Evolutionary conservation across 2,329 filamentous ascomycete species (phyloP).

Genomic region (Akanthomyces muscarius): DNA sequence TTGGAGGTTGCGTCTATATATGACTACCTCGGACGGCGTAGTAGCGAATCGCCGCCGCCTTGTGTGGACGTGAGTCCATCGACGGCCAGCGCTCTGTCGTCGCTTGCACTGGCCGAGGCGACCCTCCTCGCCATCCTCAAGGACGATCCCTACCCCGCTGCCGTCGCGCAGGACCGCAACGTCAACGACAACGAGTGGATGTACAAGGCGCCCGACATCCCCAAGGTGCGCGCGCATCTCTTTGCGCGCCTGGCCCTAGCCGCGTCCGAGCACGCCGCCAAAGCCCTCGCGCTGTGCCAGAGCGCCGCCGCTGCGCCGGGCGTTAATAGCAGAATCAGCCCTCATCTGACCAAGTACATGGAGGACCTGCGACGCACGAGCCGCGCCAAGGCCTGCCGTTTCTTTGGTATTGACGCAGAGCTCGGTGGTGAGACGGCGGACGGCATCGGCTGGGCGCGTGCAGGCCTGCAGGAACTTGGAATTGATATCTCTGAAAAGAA

Average conservation of each 20-base stretch:
- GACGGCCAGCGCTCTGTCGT: constrained; percentile 53
- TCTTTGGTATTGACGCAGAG: constrained; percentile 88
- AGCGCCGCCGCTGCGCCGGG: constrained; percentile 32
- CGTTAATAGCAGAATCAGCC: constrained; percentile 50
- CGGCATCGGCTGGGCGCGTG: constrained; percentile 81
- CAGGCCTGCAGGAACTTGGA: constrained; percentile 71
- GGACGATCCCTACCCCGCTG: constrained; percentile 86
- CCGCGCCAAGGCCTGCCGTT: constrained; percentile 80
- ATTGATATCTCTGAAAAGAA: constrained; percentile 46
- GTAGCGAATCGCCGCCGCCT: constrained; percentile 35
- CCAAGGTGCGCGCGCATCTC: constrained; percentile 82
- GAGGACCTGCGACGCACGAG: constrained; percentile 71
- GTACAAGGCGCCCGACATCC: constrained; percentile 83
- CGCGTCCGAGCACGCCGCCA: constrained; percentile 79
- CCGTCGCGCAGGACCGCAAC: constrained; percentile 77
- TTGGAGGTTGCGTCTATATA: constrained; percentile 77
- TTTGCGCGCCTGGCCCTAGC: constrained; percentile 86
- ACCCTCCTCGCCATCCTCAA: constrained; percentile 88
- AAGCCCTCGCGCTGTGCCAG: constrained; percentile 55
- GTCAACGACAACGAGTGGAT: constrained; percentile 91
- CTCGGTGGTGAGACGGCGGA: constrained; percentile 74
- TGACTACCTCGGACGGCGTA: constrained; percentile 59
- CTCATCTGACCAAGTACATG: constrained; percentile 66
- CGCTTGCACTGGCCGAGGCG: constrained; percentile 77
- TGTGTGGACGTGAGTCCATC: constrained; percentile 52